Percentiles rank a stretch among this genome's conserved stretches.
Evolutionary conservation across 768 basidiomycete genomes (phyloP).

Genomic region (Fistulinella prunicolor): DNA sequence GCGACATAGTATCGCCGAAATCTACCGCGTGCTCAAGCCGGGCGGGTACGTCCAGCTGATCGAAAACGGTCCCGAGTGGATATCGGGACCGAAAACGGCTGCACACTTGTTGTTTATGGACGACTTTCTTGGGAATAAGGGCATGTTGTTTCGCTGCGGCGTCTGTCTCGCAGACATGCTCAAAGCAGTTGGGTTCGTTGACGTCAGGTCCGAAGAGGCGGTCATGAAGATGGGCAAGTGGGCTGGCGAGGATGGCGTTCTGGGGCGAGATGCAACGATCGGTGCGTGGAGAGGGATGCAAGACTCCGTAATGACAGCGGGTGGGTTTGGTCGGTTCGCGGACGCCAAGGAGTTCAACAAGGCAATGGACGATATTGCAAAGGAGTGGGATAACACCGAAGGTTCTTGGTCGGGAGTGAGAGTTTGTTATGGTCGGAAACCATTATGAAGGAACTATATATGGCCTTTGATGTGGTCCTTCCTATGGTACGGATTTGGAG

Average conservation of each 20-base stretch:
- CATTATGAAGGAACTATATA: too few species aligned
- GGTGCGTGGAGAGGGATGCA: conserved; percentile 25
- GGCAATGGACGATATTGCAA: conserved; percentile 11
- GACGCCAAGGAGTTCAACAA: conserved; percentile 20
- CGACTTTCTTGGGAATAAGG: conserved; percentile 6
- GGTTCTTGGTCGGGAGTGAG: conserved; percentile 11
- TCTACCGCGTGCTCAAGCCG: conserved; percentile 30
- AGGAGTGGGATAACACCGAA: conserved; percentile 26
- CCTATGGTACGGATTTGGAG: too few species aligned
- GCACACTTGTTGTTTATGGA: conserved; percentile 9
- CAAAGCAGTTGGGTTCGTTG: conserved; percentile 16
- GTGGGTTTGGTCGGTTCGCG: conserved; percentile 10
- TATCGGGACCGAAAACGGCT: conserved; percentile 14
- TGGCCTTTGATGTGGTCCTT: too few species aligned
- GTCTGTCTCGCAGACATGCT: conserved; percentile 15
- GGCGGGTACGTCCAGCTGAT: conserved; percentile 34
- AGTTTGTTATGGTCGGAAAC: conserved; percentile 16
- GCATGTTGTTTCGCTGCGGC: conserved; percentile 8
- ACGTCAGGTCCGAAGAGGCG: conserved; percentile 18
- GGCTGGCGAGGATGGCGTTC: conserved; percentile 23
- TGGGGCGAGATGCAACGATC: conserved; percentile 13
- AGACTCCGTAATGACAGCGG: conserved; percentile 18
- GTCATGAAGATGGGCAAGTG: conserved; percentile 21
- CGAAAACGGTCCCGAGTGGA: conserved; percentile 22
- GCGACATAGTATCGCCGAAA: conserved; percentile 23